These are phyloP conservation scores for Sclerotinia minor DNA, from an alignment of 2,329 filamentous ascomycete species.

Conservation along the genomic window DNA sequence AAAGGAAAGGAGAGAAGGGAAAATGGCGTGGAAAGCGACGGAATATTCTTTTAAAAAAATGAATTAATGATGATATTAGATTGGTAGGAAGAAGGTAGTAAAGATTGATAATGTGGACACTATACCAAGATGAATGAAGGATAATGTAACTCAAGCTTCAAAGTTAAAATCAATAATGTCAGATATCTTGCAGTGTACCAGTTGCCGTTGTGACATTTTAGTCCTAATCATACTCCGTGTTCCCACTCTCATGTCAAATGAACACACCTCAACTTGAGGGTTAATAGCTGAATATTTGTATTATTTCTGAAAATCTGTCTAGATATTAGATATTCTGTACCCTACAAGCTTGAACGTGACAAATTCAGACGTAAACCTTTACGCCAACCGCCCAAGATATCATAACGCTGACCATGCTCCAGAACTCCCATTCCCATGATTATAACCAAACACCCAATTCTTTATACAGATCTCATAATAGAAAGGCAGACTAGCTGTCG, in stretches of 20 bases:
- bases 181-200: neutral
- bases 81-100: neutral
- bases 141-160: neutral
- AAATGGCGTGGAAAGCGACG: no score
- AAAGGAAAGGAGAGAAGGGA: no score
- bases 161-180: neutral
- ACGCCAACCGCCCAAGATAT: neutral
- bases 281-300: neutral
- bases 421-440: slow-evolving; percentile 13
- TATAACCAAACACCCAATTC: neutral
- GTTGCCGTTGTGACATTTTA: no score
- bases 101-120: no score
- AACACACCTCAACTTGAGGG: neutral
- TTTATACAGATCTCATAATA: neutral
- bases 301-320: neutral
- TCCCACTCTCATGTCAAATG: neutral
- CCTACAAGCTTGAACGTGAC: neutral
- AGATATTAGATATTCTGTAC: slow-evolving; percentile 4
- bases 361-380: neutral
- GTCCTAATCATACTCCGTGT: fast-evolving
- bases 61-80: no score
- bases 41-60: no score
- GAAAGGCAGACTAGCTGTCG: neutral
- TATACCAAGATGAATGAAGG: neutral
- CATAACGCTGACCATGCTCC: neutral